Evolutionary conservation across 2,329 filamentous ascomycete genomes (phyloP).

Genomic region (Kalmusia sp.): DNA sequence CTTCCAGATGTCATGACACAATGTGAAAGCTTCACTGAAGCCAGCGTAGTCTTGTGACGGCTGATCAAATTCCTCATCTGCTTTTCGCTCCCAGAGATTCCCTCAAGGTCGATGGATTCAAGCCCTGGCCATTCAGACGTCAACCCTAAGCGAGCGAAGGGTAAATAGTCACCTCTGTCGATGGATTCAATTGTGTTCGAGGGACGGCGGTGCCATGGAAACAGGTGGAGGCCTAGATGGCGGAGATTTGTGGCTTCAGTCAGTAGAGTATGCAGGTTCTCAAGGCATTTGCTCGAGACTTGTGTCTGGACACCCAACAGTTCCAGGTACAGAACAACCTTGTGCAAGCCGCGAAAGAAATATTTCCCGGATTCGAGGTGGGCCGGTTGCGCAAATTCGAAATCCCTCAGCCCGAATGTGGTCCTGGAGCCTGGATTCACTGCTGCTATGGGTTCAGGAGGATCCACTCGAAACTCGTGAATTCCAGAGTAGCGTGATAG

Average conservation of each 20-base stretch:
- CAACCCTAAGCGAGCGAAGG: constrained; percentile 24
- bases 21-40: constrained; percentile 15
- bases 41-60: constrained; percentile 29
- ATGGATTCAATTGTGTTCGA: constrained; percentile 7
- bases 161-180: neutral
- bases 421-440: too few relatives aligned
- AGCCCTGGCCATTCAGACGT: constrained; percentile 30
- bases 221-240: constrained; percentile 24
- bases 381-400: constrained; percentile 8
- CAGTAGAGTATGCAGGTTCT: constrained; percentile 12
- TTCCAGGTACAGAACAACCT: constrained; percentile 12
- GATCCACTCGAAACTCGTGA: constrained; percentile 25
- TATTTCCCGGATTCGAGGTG: constrained; percentile 17
- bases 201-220: neutral
- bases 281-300: neutral
- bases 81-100: constrained; percentile 22
- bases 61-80: constrained; percentile 26
- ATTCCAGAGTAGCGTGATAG: constrained; percentile 28
- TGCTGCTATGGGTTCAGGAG: too few relatives aligned
- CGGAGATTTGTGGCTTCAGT: constrained; percentile 11
- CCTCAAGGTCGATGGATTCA: constrained; percentile 26
- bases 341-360: constrained; percentile 19
- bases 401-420: constrained; percentile 5
- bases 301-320: neutral
- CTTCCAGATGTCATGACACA: constrained; percentile 24